Evolutionary conservation across 2,329 filamentous ascomycete species (phyloP), one percentile per base, ranked within the genome.

Genomic region (Moelleriella libera): DNA sequence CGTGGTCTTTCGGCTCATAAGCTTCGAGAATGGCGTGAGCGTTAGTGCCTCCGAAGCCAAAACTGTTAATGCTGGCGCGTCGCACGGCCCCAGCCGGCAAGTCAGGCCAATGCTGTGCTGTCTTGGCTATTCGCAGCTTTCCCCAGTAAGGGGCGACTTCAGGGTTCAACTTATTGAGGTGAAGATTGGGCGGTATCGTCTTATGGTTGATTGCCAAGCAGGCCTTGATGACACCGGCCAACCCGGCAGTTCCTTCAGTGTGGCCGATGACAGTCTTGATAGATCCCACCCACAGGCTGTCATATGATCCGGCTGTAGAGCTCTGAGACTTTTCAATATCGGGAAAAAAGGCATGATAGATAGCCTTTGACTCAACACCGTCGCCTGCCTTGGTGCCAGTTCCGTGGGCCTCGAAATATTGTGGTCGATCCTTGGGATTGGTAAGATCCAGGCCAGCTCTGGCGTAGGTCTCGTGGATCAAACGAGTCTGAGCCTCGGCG

Each of bases 1-100:
- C 29, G n/a, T 10, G 34, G 12, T 37, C 34, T 37, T 8, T 8
- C 8, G 34, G 34, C 34, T 47, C 44, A 29, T 11, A 46, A 28
- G 30, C 37, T 9, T 52, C 48, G 9, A 74, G 46, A 29, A 73
- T 64, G 7, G 64, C 58, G 48, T 74, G 71, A 0, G 63, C 66
- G 45, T 73, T 73, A 1, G 69, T 70, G 34, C 71, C 71, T 5
- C 71, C 71, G 52, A 68, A 74, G 3, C 71, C 71, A 50, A 74
- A 75, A 40, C 63, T 67, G 55, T 72, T 73, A 45, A 74, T 61
- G 47, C 66, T 67, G 11, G 62, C 68, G 10, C 70, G 64, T 2
- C 68, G 62, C 9, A 30, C 9, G 6, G 30, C 9, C 12, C 12
- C 11, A 8, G 11, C 4, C 30, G 40, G 11, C 7, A 45, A 10